Base-by-base conservation (phyloP, 176 grass and related monocot species). In the Paspalum notatum region DNA sequence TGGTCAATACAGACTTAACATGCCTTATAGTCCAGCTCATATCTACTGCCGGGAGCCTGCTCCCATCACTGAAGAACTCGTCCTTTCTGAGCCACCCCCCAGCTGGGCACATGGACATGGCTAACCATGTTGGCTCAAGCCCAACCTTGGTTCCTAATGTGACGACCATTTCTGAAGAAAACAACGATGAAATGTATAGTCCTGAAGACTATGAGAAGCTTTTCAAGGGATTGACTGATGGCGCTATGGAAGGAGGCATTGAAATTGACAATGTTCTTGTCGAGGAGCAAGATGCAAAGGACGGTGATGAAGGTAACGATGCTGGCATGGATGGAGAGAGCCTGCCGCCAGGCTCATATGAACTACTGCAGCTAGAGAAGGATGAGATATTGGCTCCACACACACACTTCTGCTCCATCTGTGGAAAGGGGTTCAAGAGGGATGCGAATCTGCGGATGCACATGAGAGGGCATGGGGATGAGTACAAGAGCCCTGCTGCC, bases 391-490 rank as follows among this genome's bases (percentile, higher is more conserved):
- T 97, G 72, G 94, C 94, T 1, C 94, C 94, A 0, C 91, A 97
- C 64, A 89, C 91, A 0, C 94, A 97, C 24, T 91, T 97, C 53
- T 97, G 94, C 59, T 2, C 83, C 26, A 97, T 97, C 32, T 97
- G 94, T 45, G 84, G 86, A 12, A 97, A 97, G 56, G 91, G 94
- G 9, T 97, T 97, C 82, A 97, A 97, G 69, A 82, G 94, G 45
- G 91, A 93, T 41, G 94, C 91, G 0, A 97, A 97, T 62, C 84
- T 93, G 46, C 79, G 94, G 57, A 97, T 97, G 94, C 94, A 97
- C 62, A 97, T 93, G 94, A 84, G 91, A 83, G 91, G 94, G 24
- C 91, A 93, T 4, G 91, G 86, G 4, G 88, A 97, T 26, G 83
- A 97, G 68, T 97, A 97, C 83, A 93, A 97, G 88, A 93, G 55